Base-by-base conservation (phyloP, 1,139 yeast species). In the Pichia sp. region DNA sequence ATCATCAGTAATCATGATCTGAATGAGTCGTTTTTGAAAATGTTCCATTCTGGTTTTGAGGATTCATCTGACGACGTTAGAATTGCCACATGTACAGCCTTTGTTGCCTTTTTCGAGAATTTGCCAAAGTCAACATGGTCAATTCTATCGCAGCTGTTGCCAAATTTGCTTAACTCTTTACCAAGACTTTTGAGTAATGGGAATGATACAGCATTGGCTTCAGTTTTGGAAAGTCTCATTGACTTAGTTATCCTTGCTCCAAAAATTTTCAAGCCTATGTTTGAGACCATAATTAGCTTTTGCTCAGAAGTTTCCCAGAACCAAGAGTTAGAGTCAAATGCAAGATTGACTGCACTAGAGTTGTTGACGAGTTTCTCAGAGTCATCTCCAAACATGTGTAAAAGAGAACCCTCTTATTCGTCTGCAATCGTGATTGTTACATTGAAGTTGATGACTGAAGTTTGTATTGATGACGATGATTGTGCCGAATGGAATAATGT, bases 351-450 rank as follows among this genome's bases (percentile, higher is more conserved):
- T 1, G 93, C 97, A 15, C 75, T 93, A 60, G 99, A 93, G 72
- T 77, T 93, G 56, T 76, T 90, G 60, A 89, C 96, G 3, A 85
- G 95, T 0, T 93, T 93, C 69, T 84, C 95, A 51, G 99, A 93
- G 69, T 87, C 88, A 41, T 88, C 97, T 4, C 99, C 99, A 45
- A 84, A 85, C 51, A 93, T 93, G 99, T 93, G 98, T 75, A 88
- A 88, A 67, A 75, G 84, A 46, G 90, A 90, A 61, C 79, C 86
- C 8, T 73, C 81, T 8, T 93, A 90, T 70, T 82, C 95, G 1
- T 80, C 82, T 54, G 76, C 84, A 34, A 78, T 93, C 70, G 89
- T 93, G 38, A 73, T 86, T 58, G 81, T 84, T 57, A 87, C 95
- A 36, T 77, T 93, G 60, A 77, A 85, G 44, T 81, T 93, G 86